phyloP scores from a whole-genome alignment of 108 stramenopile genomes.

The Fistulifera solaris region DNA sequence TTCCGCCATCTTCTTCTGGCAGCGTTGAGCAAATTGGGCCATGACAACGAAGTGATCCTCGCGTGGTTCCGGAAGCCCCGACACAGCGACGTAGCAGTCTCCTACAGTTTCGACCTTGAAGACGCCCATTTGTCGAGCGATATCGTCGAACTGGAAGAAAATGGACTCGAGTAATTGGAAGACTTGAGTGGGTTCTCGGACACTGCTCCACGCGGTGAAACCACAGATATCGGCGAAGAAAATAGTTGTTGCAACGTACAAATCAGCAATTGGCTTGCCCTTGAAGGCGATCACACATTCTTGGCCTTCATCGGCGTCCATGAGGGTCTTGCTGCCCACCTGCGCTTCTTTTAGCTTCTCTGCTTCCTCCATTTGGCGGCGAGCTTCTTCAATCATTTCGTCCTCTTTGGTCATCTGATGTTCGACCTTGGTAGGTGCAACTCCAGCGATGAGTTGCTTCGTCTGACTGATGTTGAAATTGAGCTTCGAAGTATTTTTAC shows the following conservation, averaged over 20 bases:
- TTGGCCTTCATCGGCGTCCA: too few species aligned
- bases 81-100: conserved; percentile 38
- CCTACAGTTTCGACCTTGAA: conserved; percentile 34
- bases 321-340: too few species aligned
- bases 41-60: conserved; percentile 33
- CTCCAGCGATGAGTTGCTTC: too few species aligned
- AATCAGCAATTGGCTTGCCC: conserved; percentile 41
- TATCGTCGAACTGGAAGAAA: conserved; percentile 20
- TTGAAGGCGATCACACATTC: not conserved
- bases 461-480: too few species aligned
- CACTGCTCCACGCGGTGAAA: conserved; percentile 31
- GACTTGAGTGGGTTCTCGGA: not conserved
- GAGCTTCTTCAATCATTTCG: too few species aligned
- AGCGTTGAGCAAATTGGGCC: conserved; percentile 25
- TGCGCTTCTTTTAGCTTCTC: too few species aligned
- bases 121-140: conserved; percentile 19
- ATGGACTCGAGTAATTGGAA: too few species aligned
- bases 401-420: too few species aligned
- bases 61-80: conserved; percentile 8
- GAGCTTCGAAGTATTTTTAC: too few species aligned
- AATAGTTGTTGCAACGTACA: conserved; percentile 42
- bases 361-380: too few species aligned
- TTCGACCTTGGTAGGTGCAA: too few species aligned
- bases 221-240: conserved; percentile 59
- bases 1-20: conserved; percentile 18